A percentile compares a stretch with the other conserved stretches of the same genome.
Conservation (phyloP, 805 yeast genomes). For the Nakazawaea populi region DNA sequence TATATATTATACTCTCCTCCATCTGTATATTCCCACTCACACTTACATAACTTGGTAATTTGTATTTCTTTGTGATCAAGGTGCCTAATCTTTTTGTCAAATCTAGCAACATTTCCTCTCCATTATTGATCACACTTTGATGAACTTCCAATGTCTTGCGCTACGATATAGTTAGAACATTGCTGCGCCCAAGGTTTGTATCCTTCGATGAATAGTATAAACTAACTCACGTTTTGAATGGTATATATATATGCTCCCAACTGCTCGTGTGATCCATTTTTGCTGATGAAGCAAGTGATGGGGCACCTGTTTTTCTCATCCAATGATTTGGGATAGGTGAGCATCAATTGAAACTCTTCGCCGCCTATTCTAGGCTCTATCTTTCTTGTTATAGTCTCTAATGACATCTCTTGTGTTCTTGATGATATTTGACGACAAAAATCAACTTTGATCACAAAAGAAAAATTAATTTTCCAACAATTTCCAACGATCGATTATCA, state of each 20-base stretch:
- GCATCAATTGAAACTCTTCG: conserved; percentile 17
- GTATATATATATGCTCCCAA: conserved; percentile 42
- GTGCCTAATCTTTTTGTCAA: conserved; percentile 35
- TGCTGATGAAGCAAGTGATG: conserved; percentile 29
- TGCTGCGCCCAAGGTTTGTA: no score
- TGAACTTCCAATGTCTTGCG: conserved; percentile 21
- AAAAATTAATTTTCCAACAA: conserved; percentile 1
- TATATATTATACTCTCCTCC: conserved; percentile 25
- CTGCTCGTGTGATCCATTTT: conserved; percentile 21
- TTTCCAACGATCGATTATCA: not conserved
- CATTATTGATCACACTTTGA: conserved; percentile 37
- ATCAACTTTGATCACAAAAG: not conserved
- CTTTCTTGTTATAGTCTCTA: conserved; percentile 14
- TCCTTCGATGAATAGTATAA: no score
- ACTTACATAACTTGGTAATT: conserved; percentile 38
- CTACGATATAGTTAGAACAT: not conserved
- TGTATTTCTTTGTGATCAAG: conserved; percentile 32
- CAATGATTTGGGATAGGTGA: conserved; percentile 4
- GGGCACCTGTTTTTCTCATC: conserved; percentile 23
- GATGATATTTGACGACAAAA: not conserved
- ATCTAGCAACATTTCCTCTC: conserved; percentile 35
- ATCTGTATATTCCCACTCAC: conserved; percentile 32
- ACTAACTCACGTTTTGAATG: conserved; percentile 25
- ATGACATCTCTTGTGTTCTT: not conserved
- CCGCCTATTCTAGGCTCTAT: conserved; percentile 20